phyloP scores from a whole-genome alignment of 2,329 filamentous ascomycete species.

The Neonectria hederae region DNA sequence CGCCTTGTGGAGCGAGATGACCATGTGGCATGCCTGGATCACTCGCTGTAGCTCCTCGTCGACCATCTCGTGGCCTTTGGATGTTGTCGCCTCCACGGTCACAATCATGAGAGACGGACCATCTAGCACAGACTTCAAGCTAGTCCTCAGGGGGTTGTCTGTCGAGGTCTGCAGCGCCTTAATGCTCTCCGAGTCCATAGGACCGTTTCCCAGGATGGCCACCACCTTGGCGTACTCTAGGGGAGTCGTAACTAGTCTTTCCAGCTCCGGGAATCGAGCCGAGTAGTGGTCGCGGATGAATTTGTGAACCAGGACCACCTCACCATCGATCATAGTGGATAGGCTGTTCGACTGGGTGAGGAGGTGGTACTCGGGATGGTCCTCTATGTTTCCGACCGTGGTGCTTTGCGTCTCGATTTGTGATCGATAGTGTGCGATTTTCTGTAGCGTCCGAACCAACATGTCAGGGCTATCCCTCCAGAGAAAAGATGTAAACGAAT shows the following conservation, averaged over 20 bases:
- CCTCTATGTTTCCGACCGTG: conserved; percentile 84
- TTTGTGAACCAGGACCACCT: conserved; percentile 94
- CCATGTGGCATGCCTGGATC: conserved; percentile 83
- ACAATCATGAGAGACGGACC: conserved; percentile 95
- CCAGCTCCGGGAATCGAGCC: conserved; percentile 89
- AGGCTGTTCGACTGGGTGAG: conserved; percentile 88
- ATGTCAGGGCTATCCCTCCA: conserved; percentile 74
- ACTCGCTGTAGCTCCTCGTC: conserved; percentile 79
- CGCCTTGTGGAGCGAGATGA: conserved; percentile 84
- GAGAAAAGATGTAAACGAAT: conserved; percentile 70
- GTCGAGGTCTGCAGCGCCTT: conserved; percentile 79
- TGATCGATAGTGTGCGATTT: conserved; percentile 81
- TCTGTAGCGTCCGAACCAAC: conserved; percentile 66
- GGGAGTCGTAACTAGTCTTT: conserved; percentile 88
- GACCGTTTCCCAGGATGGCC: conserved; percentile 90
- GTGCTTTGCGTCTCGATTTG: conserved; percentile 71
- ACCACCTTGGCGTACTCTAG: conserved; percentile 97
- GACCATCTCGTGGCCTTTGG: conserved; percentile 80
- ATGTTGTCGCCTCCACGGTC: conserved; percentile 91
- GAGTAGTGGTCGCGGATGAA: conserved; percentile 97
- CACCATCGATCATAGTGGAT: conserved; percentile 91
- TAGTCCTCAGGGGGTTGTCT: conserved; percentile 79
- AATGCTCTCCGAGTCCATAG: conserved; percentile 83
- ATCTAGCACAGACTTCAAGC: conserved; percentile 83
- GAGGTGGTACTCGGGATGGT: conserved; percentile 90